These are phyloP conservation scores for Oxytropis ochrocephala DNA, from an alignment of 306 rosid genomes.

Conservation along the genomic window DNA sequence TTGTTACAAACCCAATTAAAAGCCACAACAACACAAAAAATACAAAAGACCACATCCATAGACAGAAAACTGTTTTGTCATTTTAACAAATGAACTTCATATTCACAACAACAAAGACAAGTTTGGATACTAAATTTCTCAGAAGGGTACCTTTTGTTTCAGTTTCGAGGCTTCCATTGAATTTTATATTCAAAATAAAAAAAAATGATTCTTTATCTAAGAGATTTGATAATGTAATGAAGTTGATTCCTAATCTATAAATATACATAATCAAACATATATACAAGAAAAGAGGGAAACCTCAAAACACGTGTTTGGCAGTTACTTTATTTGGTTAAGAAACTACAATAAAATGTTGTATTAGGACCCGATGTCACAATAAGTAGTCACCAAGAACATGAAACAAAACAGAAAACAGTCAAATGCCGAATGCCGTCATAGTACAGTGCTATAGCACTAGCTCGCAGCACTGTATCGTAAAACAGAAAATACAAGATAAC, in stretches of 20 bases:
- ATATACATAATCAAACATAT: neutral
- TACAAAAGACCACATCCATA: neutral
- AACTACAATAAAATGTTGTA: neutral
- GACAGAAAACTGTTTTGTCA: neutral
- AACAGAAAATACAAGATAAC: too few relatives aligned
- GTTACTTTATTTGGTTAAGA: neutral
- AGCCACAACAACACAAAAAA: neutral
- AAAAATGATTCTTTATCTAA: too few relatives aligned
- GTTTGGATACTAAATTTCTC: too few relatives aligned
- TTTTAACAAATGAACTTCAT: too few relatives aligned
- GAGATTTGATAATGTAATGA: neutral
- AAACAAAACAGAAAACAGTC: too few relatives aligned
- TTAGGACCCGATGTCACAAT: too few relatives aligned
- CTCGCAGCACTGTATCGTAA: too few relatives aligned
- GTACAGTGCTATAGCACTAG: too few relatives aligned
- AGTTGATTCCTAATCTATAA: neutral
- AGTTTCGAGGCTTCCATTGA: neutral
- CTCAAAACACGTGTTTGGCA: neutral
- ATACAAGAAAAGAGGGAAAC: neutral
- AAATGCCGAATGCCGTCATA: too few relatives aligned
- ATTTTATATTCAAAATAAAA: too few relatives aligned
- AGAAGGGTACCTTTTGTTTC: constrained; percentile 44
- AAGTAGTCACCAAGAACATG: too few relatives aligned
- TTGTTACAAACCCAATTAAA: neutral
- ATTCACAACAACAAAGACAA: too few relatives aligned